phyloP scores from a whole-genome alignment of 768 basidiomycete genomes.

The Tulasnella sp. region DNA sequence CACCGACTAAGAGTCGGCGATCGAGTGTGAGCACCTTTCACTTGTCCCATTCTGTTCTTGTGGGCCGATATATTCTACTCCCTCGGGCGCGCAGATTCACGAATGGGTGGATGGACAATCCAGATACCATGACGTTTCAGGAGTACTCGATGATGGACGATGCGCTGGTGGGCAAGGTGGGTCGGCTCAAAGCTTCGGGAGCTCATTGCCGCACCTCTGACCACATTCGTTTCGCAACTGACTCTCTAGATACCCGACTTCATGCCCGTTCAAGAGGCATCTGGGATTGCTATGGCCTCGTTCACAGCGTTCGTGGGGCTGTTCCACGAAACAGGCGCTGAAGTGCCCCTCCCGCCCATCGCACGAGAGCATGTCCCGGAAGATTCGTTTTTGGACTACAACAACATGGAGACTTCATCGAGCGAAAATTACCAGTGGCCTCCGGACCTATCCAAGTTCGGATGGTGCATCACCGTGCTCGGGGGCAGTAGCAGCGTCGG shows the following conservation, averaged over 20 bases:
- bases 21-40: constrained; percentile 18
- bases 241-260: constrained; percentile 2
- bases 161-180: neutral
- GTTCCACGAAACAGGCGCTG: constrained; percentile 25
- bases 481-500: constrained; percentile 26
- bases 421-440: neutral
- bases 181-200: neutral
- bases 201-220: neutral
- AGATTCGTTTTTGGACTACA: neutral
- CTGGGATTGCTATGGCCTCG: constrained; percentile 1
- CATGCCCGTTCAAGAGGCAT: constrained; percentile 13
- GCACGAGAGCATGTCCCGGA: neutral
- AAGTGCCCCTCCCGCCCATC: neutral
- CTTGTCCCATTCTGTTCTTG: neutral
- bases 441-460: neutral
- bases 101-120: constrained; percentile 1
- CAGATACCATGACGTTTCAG: constrained; percentile 16
- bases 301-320: constrained; percentile 18
- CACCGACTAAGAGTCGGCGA: constrained; percentile 5
- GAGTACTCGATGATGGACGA: neutral
- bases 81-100: neutral
- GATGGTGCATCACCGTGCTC: constrained; percentile 19
- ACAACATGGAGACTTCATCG: neutral
- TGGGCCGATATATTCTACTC: neutral
- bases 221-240: neutral